phyloP scores from a whole-genome alignment of 1,139 yeast species.

The Pichia sp. region DNA sequence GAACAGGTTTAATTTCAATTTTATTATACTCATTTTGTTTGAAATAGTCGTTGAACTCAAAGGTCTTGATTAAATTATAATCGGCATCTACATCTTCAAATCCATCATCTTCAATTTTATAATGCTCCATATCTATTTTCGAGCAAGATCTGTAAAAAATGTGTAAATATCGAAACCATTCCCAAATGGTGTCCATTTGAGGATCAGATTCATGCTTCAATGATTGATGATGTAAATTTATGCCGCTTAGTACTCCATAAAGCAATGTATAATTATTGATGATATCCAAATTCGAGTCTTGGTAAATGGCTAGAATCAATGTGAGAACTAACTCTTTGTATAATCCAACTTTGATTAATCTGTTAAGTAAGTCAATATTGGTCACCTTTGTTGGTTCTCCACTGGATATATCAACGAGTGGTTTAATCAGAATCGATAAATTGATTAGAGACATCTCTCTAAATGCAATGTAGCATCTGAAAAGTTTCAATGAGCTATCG shows the following conservation, averaged over 20 bases:
- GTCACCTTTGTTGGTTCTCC: constrained; percentile 3
- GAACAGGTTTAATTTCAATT: constrained; percentile 17
- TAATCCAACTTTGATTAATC: constrained; percentile 15
- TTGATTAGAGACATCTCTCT: constrained; percentile 20
- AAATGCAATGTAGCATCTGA: constrained; percentile 18
- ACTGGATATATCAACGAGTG: constrained; percentile 7
- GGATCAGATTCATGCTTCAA: constrained; percentile 8
- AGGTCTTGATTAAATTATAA: constrained; percentile 20
- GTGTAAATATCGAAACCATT: constrained; percentile 22
- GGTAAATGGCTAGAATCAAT: constrained; percentile 22
- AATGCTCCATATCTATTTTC: constrained; percentile 24
- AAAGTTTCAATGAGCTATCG: constrained; percentile 17
- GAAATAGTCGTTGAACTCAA: constrained; percentile 19
- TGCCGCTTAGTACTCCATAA: constrained; percentile 14
- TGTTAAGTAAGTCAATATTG: constrained; percentile 11
- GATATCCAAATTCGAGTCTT: constrained; percentile 23
- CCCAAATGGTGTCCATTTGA: constrained; percentile 15
- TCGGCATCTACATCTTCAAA: constrained; percentile 24
- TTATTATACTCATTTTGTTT: constrained; percentile 15
- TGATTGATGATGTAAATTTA: constrained; percentile 14
- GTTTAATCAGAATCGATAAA: constrained; percentile 14
- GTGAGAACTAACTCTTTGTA: constrained; percentile 20
- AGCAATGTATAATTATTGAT: constrained; percentile 22
- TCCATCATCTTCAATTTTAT: constrained; percentile 22
- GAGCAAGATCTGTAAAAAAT: constrained; percentile 24